Percentiles rank a stretch among this genome's conserved stretches.
These are phyloP conservation scores for Lactifluus hygrophoroides DNA, from an alignment of 768 basidiomycete species.

Conservation along the genomic window DNA sequence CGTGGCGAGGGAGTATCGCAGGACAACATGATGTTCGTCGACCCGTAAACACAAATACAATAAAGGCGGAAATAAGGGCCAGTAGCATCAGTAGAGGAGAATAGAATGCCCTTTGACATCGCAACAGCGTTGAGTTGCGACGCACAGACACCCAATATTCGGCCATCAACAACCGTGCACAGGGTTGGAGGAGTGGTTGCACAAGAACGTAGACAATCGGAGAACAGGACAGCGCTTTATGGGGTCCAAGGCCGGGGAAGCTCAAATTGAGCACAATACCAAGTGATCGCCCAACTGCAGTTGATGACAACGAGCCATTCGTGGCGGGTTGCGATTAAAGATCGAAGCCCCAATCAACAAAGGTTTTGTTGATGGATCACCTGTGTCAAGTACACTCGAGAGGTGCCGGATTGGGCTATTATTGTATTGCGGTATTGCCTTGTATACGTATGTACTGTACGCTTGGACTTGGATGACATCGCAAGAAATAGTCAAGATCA, in stretches of 20 bases:
- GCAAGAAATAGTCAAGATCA: no score
- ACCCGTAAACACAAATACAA: background rate
- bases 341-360: no score
- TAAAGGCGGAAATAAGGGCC: background rate
- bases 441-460: no score
- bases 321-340: background rate
- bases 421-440: no score
- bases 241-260: background rate
- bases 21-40: background rate
- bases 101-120: background rate
- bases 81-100: background rate
- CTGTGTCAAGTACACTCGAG: no score
- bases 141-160: background rate
- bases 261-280: background rate
- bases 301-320: background rate
- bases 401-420: no score
- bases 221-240: background rate
- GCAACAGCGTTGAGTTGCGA: background rate
- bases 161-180: background rate
- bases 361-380: no score
- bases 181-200: background rate
- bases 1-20: background rate
- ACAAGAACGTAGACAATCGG: background rate
- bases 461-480: no score
- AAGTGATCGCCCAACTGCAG: background rate